phyloP scores from a whole-genome alignment of 2,329 filamentous ascomycete species.

The Paracorniculantispora psalliotae region DNA sequence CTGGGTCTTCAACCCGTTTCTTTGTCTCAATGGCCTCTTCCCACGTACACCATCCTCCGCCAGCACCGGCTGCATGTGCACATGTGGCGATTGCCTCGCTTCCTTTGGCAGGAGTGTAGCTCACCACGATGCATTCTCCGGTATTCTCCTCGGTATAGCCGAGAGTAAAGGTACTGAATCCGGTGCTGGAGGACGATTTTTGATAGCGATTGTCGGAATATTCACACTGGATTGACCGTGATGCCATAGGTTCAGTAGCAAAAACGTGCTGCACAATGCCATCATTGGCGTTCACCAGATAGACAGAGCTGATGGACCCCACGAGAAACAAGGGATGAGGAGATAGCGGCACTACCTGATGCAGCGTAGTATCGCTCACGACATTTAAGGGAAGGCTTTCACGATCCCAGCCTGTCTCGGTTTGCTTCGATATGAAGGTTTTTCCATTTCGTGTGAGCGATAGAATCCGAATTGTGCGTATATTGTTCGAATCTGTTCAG shows the following conservation, averaged over 20 bases:
- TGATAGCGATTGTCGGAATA: conserved; percentile 35
- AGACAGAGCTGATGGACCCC: conserved; percentile 52
- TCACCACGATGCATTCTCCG: conserved; percentile 60
- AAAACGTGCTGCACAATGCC: conserved; percentile 56
- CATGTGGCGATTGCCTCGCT: conserved; percentile 51
- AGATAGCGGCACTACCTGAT: conserved; percentile 54
- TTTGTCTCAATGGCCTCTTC: conserved; percentile 45
- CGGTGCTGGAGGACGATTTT: conserved; percentile 24
- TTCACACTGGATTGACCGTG: conserved; percentile 56
- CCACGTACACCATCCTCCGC: conserved; percentile 47
- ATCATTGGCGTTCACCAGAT: conserved; percentile 47
- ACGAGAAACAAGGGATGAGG: conserved; percentile 56
- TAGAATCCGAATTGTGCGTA: conserved; percentile 32
- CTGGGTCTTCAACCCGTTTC: conserved; percentile 55
- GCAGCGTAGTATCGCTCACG: conserved; percentile 43
- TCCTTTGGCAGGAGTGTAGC: conserved; percentile 51
- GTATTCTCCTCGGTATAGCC: conserved; percentile 56
- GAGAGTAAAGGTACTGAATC: conserved; percentile 59
- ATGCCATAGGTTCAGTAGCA: conserved; percentile 51
- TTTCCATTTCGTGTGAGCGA: conserved; percentile 47
- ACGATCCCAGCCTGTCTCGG: conserved; percentile 45
- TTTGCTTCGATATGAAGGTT: conserved; percentile 40
- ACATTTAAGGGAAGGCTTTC: conserved; percentile 37
- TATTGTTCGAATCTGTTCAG: conserved; percentile 14
- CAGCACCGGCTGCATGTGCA: conserved; percentile 31